Conservation (phyloP, 331 rosid genomes). For the Pyracantha coccinea region DNA sequence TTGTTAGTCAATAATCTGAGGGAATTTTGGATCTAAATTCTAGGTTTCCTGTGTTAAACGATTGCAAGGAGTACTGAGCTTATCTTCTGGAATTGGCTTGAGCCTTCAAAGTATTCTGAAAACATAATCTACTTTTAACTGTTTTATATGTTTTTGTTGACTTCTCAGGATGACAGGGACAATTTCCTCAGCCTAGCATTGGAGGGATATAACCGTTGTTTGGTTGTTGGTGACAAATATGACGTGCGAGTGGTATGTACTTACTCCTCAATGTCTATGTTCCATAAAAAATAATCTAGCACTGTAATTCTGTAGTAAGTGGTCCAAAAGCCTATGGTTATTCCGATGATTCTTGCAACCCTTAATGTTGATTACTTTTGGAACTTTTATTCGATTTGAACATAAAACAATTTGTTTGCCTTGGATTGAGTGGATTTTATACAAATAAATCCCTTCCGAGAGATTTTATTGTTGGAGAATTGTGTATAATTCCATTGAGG, state of each 20-base stretch:
- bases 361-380: neutral
- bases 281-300: neutral
- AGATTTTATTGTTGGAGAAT: neutral
- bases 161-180: constrained; percentile 82
- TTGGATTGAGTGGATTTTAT: neutral
- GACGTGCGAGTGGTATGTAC: constrained; percentile 91
- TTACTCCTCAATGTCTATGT: constrained; percentile 15
- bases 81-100: neutral
- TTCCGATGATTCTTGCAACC: neutral
- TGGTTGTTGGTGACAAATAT: constrained; percentile 80
- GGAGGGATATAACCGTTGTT: constrained; percentile 81
- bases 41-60: neutral
- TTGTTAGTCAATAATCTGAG: neutral
- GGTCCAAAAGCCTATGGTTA: neutral
- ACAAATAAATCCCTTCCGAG: neutral
- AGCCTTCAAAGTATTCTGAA: neutral
- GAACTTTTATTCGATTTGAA: neutral
- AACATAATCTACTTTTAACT: neutral
- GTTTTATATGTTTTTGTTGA: neutral
- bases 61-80: neutral
- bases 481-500: constrained; percentile 9
- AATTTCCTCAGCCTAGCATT: constrained; percentile 77
- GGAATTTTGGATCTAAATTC: neutral
- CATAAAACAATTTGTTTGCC: neutral
- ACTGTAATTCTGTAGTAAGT: neutral